These are phyloP conservation scores for Saururus chinensis DNA, from an alignment of 164 flowering plant genomes.

Conservation along the genomic window DNA sequence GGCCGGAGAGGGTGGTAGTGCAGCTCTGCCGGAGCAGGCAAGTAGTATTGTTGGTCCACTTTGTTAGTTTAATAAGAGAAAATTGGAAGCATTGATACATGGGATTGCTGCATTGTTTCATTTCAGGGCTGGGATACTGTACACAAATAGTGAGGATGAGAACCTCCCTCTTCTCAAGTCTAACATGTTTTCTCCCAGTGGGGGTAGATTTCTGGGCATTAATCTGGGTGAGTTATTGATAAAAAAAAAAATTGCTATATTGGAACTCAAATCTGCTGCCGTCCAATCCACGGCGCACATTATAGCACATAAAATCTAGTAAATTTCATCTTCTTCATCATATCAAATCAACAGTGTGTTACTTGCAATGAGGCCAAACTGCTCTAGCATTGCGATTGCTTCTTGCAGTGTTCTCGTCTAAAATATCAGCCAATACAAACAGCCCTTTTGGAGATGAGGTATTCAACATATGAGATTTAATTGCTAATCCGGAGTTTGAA, in stretches of 20 bases:
- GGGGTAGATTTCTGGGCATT: constrained; percentile 75
- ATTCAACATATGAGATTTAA: constrained; percentile 1
- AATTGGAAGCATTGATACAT: too few species aligned
- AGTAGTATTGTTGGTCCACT: constrained; percentile 8
- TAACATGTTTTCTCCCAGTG: constrained; percentile 72
- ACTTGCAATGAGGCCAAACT: constrained; percentile 70
- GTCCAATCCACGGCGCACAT: too few species aligned
- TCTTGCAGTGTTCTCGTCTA: constrained; percentile 77
- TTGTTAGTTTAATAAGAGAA: too few species aligned
- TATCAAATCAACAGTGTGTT: too few species aligned
- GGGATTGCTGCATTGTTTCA: too few species aligned
- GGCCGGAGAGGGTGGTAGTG: constrained; percentile 88
- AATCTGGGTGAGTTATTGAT: constrained; percentile 45
- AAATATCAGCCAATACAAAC: constrained; percentile 60
- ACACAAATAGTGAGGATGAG: constrained; percentile 32
- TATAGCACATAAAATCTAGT: too few species aligned
- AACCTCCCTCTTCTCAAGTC: constrained; percentile 31
- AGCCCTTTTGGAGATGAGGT: constrained; percentile 98
- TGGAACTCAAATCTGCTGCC: too few species aligned
- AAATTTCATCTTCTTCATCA: too few species aligned
- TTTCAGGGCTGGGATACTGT: constrained; percentile 97
- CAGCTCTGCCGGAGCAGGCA: constrained; percentile 98
- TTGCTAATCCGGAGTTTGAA: neutral
- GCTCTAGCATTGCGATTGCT: constrained; percentile 81
- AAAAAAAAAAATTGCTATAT: too few species aligned